A percentile compares a stretch with the other conserved stretches of the same genome.
Evolutionary conservation across 2,329 filamentous ascomycete genomes (phyloP).

Genomic region (Nigrospora oryzae): DNA sequence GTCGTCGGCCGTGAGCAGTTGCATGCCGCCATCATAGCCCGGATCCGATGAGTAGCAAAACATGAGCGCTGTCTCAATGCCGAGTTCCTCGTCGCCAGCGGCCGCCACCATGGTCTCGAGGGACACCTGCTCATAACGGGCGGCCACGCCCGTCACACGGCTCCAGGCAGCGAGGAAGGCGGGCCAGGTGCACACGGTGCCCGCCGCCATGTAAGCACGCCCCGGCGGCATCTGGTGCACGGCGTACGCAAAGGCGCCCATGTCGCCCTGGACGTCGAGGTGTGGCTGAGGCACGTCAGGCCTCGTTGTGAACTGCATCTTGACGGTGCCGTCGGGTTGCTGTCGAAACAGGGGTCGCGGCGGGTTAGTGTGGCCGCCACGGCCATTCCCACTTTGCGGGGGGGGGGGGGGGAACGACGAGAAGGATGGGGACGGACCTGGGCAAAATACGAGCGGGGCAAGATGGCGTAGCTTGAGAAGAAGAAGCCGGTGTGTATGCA

Average conservation of each 20-base stretch:
- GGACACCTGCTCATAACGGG: slow-evolving; percentile 29
- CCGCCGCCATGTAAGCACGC: slow-evolving; percentile 38
- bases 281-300: slow-evolving; percentile 31
- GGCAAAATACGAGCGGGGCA: slow-evolving; percentile 34
- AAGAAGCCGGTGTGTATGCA: slow-evolving; percentile 43
- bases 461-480: slow-evolving; percentile 35
- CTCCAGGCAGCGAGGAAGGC: slow-evolving; percentile 36
- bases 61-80: slow-evolving; percentile 36
- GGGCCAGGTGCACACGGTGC: slow-evolving; percentile 34
- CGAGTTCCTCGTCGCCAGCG: slow-evolving; percentile 29
- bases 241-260: slow-evolving; percentile 38
- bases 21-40: slow-evolving; percentile 38
- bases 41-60: slow-evolving; percentile 36
- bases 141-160: slow-evolving; percentile 21
- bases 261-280: slow-evolving; percentile 35
- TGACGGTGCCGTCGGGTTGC: slow-evolving; percentile 30
- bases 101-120: slow-evolving; percentile 29
- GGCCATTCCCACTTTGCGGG: too few species aligned
- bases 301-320: slow-evolving; percentile 37
- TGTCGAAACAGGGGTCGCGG: slow-evolving; percentile 5
- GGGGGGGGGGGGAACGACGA: too few species aligned
- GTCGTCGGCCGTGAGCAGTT: slow-evolving; percentile 32
- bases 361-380: too few species aligned
- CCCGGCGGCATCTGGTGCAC: slow-evolving; percentile 40
- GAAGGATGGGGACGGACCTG: slow-evolving; percentile 24